phyloP scores from a whole-genome alignment of 352 stramenopile species.

The Globisporangium paddicum region DNA sequence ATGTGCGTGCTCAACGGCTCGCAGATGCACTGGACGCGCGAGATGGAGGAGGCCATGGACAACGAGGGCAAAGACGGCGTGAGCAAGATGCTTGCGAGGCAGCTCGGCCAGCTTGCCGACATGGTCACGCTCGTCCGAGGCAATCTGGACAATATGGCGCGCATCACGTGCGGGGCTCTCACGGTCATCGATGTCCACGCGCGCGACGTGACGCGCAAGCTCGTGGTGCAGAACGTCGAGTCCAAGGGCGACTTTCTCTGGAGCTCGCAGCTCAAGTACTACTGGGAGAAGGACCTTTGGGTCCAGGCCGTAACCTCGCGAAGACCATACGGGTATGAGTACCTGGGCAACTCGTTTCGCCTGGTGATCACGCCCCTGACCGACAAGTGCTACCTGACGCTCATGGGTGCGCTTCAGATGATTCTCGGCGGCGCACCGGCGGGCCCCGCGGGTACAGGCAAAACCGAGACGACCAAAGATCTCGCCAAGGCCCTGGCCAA shows the following conservation, averaged over 20 bases:
- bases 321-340: slow-evolving; percentile 94
- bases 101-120: slow-evolving; percentile 88
- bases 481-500: slow-evolving; percentile 93
- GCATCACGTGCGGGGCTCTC: slow-evolving; percentile 88
- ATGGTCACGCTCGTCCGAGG: slow-evolving; percentile 92
- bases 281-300: slow-evolving; percentile 91
- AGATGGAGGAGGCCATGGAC: slow-evolving; percentile 88
- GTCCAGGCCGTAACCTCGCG: slow-evolving; percentile 88
- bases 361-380: slow-evolving; percentile 96
- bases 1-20: slow-evolving; percentile 91
- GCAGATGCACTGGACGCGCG: slow-evolving; percentile 93
- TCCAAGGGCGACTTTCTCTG: slow-evolving; percentile 87
- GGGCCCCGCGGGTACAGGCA: slow-evolving; percentile 91
- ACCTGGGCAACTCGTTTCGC: slow-evolving; percentile 94
- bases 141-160: slow-evolving; percentile 82
- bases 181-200: slow-evolving; percentile 96
- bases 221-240: slow-evolving; percentile 87
- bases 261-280: slow-evolving; percentile 90
- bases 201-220: slow-evolving; percentile 91
- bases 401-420: slow-evolving; percentile 96
- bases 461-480: slow-evolving; percentile 96
- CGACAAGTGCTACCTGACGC: slow-evolving; percentile 95
- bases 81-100: slow-evolving; percentile 66
- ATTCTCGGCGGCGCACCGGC: slow-evolving; percentile 92
- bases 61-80: slow-evolving; percentile 72